These are phyloP conservation scores for Pisolithus microcarpus DNA, from an alignment of 768 basidiomycete species.

Conservation along the genomic window DNA sequence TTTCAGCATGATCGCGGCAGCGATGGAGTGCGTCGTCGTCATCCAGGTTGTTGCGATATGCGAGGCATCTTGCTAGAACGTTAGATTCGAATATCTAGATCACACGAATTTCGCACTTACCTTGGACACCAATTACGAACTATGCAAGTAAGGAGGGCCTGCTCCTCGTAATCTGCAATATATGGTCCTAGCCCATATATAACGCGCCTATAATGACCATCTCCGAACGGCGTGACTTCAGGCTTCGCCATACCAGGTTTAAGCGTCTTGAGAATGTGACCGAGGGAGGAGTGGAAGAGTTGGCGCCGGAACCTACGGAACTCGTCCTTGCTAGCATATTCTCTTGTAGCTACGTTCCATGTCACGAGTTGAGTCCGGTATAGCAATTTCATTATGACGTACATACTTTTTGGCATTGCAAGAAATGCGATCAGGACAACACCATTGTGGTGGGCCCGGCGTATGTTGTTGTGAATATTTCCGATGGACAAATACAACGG, in stretches of 20 bases:
- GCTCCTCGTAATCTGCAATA: slow-evolving; percentile 17
- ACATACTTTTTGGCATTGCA: too few species aligned
- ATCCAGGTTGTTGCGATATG: too few species aligned
- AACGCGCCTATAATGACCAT: slow-evolving; percentile 11
- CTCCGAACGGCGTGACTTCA: slow-evolving; percentile 9
- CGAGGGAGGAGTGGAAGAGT: slow-evolving; percentile 15
- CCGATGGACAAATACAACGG: slow-evolving; percentile 14
- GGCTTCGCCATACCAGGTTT: slow-evolving; percentile 10
- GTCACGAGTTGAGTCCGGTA: too few species aligned
- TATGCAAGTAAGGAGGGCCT: slow-evolving; percentile 10
- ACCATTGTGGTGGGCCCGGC: too few species aligned
- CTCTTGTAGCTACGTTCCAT: background rate
- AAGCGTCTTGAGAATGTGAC: slow-evolving; percentile 9
- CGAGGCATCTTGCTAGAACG: too few species aligned
- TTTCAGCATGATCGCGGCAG: too few species aligned
- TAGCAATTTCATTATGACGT: background rate
- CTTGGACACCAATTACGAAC: slow-evolving; percentile 13
- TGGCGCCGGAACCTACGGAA: slow-evolving; percentile 15
- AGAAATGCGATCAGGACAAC: too few species aligned
- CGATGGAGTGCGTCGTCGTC: too few species aligned
- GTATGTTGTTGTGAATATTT: background rate
- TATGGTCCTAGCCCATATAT: slow-evolving; percentile 17
- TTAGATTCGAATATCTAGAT: too few species aligned
- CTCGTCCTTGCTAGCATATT: background rate
- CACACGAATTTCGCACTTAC: too few species aligned